Conservation (phyloP, 2,329 filamentous ascomycete species). For the Colletotrichum sp. region DNA sequence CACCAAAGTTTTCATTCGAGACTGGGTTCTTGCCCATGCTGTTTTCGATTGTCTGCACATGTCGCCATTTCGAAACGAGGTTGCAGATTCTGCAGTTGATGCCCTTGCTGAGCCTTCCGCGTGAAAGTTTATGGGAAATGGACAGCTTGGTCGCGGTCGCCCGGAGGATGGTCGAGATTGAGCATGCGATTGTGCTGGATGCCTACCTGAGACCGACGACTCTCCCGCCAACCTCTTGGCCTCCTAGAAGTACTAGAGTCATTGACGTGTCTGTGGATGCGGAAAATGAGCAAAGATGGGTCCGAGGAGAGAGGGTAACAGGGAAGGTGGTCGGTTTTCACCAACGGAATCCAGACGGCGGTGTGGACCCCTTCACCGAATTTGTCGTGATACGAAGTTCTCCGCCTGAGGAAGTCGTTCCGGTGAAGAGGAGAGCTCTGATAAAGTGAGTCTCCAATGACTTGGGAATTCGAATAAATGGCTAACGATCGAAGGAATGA, state of each 20-base stretch:
- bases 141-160: conserved; percentile 4
- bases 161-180: conserved; percentile 10
- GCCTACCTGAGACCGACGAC: neutral
- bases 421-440: neutral
- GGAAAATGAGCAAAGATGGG: neutral
- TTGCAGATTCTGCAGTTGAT: conserved; percentile 1
- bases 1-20: conserved; percentile 11
- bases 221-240: neutral
- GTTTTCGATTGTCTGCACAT: conserved; percentile 1
- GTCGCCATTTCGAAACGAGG: conserved; percentile 9
- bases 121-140: conserved; percentile 11
- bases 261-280: neutral
- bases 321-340: neutral
- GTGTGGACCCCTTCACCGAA: neutral
- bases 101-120: neutral
- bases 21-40: conserved; percentile 14
- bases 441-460: rapidly evolving
- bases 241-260: neutral
- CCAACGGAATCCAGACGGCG: neutral
- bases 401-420: neutral
- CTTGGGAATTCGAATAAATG: neutral
- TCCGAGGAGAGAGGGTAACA: neutral
- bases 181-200: conserved; percentile 11
- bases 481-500: neutral
- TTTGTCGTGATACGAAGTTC: neutral